Evolutionary conservation across 805 yeast species (phyloP).

Genomic region (Yarrowia hollandica): DNA sequence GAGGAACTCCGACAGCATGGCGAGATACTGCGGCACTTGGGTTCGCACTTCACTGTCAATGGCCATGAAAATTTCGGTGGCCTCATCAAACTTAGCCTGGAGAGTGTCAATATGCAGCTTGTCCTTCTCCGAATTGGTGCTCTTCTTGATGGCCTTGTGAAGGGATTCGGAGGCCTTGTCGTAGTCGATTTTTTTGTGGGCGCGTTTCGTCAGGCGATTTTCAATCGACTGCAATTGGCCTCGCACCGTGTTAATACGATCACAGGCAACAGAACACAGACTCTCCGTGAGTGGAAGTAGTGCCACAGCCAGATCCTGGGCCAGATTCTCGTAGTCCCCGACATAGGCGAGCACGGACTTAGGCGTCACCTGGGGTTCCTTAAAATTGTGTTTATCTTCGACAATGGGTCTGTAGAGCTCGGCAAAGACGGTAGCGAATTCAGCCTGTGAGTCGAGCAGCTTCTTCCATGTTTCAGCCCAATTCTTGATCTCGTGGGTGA

Average conservation of each 20-base stretch:
- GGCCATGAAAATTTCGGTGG: constrained; percentile 38
- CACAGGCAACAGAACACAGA: constrained; percentile 34
- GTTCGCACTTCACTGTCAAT: constrained; percentile 39
- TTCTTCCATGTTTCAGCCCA: constrained; percentile 37
- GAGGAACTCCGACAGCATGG: constrained; percentile 39
- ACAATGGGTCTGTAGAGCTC: constrained; percentile 38
- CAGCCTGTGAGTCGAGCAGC: constrained; percentile 33
- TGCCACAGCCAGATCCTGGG: constrained; percentile 32
- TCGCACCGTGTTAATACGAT: constrained; percentile 35
- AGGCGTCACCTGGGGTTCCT: constrained; percentile 24
- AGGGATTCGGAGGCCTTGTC: constrained; percentile 41
- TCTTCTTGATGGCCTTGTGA: constrained; percentile 36
- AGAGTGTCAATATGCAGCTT: constrained; percentile 35
- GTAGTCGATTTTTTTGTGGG: constrained; percentile 44
- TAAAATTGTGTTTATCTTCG: constrained; percentile 34
- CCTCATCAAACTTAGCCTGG: constrained; percentile 39
- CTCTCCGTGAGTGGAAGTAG: constrained; percentile 36
- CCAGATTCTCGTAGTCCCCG: constrained; percentile 3
- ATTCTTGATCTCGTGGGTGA: constrained; percentile 35
- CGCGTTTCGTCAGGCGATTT: constrained; percentile 36
- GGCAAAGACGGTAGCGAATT: constrained; percentile 32
- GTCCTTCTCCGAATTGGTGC: constrained; percentile 38
- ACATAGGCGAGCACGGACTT: constrained; percentile 3
- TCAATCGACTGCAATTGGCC: constrained; percentile 35
- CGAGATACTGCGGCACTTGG: constrained; percentile 38